phyloP scores from a whole-genome alignment of 1,284 basidiomycete genomes.

The Fomes fomentarius region DNA sequence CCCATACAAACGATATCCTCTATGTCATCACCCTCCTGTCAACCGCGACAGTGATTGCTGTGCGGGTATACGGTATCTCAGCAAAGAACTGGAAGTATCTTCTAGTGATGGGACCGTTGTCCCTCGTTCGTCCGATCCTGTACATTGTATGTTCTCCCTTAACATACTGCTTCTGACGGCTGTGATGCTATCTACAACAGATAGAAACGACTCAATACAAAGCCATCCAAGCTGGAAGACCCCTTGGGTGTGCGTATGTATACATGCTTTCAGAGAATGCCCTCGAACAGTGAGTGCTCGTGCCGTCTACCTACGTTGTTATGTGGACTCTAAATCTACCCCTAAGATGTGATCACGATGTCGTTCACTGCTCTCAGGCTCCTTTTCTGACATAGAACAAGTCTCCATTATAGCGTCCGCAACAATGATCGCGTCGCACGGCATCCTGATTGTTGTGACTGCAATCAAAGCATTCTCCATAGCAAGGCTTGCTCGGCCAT shows the following conservation, averaged over 20 bases:
- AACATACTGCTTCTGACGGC: neutral
- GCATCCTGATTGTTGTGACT: neutral
- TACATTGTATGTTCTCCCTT: neutral
- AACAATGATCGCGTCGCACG: neutral
- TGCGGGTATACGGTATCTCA: neutral
- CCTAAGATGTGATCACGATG: too few species aligned
- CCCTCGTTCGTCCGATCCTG: neutral
- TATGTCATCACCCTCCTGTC: neutral
- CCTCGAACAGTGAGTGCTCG: neutral
- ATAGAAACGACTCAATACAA: neutral
- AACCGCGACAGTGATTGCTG: neutral
- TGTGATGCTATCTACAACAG: neutral
- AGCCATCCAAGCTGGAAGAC: neutral
- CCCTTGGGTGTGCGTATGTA: neutral
- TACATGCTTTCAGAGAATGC: neutral
- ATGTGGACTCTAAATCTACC: too few species aligned
- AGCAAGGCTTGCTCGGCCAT: neutral
- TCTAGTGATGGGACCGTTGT: neutral
- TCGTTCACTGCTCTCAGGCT: too few species aligned
- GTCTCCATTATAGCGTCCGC: neutral
- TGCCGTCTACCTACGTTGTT: too few species aligned
- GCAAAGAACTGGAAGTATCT: neutral
- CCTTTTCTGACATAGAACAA: too few species aligned
- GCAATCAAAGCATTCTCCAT: slow-evolving; percentile 3
- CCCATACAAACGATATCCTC: neutral